Evolutionary conservation across 305 asterid species (phyloP).

Genomic region (Fraxinus nigra): DNA sequence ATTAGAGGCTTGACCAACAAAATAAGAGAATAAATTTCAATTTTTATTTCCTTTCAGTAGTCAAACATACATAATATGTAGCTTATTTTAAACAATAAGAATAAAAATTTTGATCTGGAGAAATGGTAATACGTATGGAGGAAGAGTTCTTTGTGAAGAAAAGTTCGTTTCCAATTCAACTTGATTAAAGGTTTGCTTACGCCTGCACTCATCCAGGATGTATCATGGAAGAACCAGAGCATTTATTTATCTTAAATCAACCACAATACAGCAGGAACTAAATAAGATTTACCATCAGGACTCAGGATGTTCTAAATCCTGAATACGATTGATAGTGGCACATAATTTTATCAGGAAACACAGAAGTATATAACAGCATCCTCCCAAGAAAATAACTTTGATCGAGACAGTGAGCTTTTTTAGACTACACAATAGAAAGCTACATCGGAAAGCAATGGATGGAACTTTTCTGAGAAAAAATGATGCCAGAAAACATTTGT

Average conservation of each 20-base stretch:
- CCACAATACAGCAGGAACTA: neutral
- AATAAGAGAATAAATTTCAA: neutral
- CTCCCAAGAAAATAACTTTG: neutral
- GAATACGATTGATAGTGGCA: neutral
- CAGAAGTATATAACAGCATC: neutral
- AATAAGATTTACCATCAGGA: neutral
- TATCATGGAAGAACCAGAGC: neutral
- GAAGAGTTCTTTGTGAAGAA: neutral
- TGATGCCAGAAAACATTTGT: constrained; percentile 8
- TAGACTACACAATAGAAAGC: neutral
- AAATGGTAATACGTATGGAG: neutral
- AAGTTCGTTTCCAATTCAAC: neutral
- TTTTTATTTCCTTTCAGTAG: neutral
- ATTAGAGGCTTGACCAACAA: neutral
- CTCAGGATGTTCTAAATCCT: neutral
- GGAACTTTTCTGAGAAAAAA: neutral
- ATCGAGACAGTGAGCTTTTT: neutral
- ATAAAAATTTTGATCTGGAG: neutral
- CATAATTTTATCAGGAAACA: neutral
- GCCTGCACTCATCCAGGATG: neutral
- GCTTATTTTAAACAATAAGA: neutral
- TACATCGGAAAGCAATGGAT: neutral
- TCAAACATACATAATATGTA: neutral
- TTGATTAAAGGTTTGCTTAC: neutral
- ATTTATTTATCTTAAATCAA: neutral